A percentile compares a stretch with the other conserved stretches of the same genome.
Conservation (phyloP, 805 yeast species). For the Candida germanica region DNA sequence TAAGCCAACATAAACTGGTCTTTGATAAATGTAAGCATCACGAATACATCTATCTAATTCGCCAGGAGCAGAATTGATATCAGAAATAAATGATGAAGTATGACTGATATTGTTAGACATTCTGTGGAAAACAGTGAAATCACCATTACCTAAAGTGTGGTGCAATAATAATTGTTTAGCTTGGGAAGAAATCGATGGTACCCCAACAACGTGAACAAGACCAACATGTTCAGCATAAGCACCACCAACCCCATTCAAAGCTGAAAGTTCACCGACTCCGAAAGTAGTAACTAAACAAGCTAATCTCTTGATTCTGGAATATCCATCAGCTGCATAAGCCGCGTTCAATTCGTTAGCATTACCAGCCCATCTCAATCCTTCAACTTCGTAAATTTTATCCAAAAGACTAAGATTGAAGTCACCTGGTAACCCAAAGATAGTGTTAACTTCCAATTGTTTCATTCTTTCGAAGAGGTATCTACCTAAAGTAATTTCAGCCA, state of each 20-base stretch:
- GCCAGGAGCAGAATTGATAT: conserved; percentile 31
- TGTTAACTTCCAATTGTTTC: conserved; percentile 33
- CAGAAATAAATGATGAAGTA: conserved; percentile 36
- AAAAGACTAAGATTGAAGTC: conserved; percentile 38
- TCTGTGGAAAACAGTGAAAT: conserved; percentile 40
- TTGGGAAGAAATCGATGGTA: conserved; percentile 36
- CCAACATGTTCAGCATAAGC: conserved; percentile 43
- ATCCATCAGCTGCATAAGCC: conserved; percentile 44
- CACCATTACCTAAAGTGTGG: conserved; percentile 44
- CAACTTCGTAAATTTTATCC: conserved; percentile 40
- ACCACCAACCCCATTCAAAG: conserved; percentile 39
- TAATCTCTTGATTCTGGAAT: conserved; percentile 37
- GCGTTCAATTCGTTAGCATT: conserved; percentile 44
- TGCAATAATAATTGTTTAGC: conserved; percentile 42
- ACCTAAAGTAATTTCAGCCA: conserved; percentile 37
- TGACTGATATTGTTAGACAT: conserved; percentile 38
- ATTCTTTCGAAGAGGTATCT: conserved; percentile 40
- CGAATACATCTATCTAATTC: conserved; percentile 40
- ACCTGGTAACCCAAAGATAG: conserved; percentile 41
- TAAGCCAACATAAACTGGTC: conserved; percentile 40
- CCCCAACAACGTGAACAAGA: conserved; percentile 37
- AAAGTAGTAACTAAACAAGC: conserved; percentile 38
- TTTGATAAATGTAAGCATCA: conserved; percentile 35
- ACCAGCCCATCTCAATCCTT: conserved; percentile 41
- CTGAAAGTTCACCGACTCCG: conserved; percentile 41